Conservation (phyloP, 176 grass and related monocot species). For the Poa annua region DNA sequence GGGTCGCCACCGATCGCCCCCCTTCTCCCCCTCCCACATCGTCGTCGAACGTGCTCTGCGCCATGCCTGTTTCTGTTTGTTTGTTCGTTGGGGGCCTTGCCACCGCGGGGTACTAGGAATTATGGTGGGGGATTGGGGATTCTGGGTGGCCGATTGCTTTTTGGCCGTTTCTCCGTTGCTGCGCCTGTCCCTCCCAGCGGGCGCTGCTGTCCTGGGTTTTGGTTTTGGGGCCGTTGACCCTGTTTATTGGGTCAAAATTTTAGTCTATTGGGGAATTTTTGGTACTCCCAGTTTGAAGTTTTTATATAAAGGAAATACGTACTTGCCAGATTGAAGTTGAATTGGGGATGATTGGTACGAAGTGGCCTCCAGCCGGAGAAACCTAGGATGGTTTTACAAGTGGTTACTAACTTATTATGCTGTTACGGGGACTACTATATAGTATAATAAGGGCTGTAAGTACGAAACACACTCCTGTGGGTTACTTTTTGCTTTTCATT, state of each 20-base stretch:
- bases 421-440: background rate
- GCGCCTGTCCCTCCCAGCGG: too few relatives aligned
- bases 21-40: background rate
- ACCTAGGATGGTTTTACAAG: constrained; percentile 2
- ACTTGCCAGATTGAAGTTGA: background rate
- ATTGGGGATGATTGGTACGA: background rate
- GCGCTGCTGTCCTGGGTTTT: background rate
- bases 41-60: background rate
- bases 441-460: constrained; percentile 22
- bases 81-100: background rate
- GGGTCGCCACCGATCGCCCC: constrained; percentile 45
- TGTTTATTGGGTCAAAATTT: constrained; percentile 12
- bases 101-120: background rate
- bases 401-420: background rate
- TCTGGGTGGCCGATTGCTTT: too few relatives aligned
- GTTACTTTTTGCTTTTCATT: constrained; percentile 8
- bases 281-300: background rate
- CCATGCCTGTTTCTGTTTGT: background rate
- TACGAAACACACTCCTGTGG: background rate
- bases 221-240: constrained; percentile 43
- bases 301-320: too few relatives aligned
- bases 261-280: constrained; percentile 4
- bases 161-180: too few relatives aligned
- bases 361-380: background rate
- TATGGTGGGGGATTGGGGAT: background rate